Percentiles rank a stretch among this genome's conserved stretches.
These are phyloP conservation scores for Populus tomentosa DNA, from an alignment of 441 rosid species.

Conservation along the genomic window DNA sequence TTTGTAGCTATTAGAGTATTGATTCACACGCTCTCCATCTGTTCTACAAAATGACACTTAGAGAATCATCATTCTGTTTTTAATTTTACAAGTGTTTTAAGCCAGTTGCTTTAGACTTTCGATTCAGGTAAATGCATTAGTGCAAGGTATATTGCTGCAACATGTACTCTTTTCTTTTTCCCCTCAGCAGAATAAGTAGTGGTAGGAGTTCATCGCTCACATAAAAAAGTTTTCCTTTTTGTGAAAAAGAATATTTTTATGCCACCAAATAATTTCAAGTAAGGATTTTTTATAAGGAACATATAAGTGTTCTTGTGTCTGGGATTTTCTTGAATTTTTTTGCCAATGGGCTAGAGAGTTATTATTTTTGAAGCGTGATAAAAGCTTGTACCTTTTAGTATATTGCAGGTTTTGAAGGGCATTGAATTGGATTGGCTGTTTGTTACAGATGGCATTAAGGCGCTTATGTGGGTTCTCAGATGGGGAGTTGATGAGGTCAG, in stretches of 20 bases:
- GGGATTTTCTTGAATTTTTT: not conserved
- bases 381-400: not conserved
- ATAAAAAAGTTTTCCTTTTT: too few species aligned
- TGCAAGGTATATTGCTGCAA: not conserved
- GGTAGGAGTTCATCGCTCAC: not conserved
- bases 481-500: slow-evolving; percentile 85
- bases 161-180: not conserved
- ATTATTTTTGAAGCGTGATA: not conserved
- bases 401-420: not conserved
- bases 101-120: not conserved
- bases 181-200: not conserved
- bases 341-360: not conserved
- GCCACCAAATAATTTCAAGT: not conserved
- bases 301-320: not conserved
- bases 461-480: slow-evolving; percentile 68
- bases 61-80: not conserved
- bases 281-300: not conserved
- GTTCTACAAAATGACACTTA: not conserved
- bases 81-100: not conserved
- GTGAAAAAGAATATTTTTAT: not conserved
- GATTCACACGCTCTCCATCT: not conserved
- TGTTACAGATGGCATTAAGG: slow-evolving; percentile 52
- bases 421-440: not conserved
- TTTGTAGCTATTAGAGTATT: not conserved
- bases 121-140: not conserved